Conservation (phyloP, 345 rosid genomes). For the Lagerstroemia speciosa region DNA sequence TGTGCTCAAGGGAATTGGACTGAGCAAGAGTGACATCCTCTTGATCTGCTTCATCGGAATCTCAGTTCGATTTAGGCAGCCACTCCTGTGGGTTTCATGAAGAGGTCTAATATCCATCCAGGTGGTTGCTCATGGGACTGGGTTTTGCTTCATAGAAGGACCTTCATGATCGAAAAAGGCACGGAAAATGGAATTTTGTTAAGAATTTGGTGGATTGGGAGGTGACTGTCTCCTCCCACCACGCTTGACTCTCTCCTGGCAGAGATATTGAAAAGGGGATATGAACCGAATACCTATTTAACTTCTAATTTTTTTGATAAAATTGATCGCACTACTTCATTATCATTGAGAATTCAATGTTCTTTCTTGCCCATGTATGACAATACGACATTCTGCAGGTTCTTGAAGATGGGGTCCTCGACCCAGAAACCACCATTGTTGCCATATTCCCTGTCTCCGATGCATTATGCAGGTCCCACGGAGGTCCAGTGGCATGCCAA, state of each 20-base stretch:
- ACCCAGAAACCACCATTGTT: slow-evolving; percentile 82
- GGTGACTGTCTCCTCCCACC: not conserved
- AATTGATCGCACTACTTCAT: too few species aligned
- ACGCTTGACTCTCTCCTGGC: not conserved
- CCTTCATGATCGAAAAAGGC: not conserved
- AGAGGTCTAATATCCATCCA: not conserved
- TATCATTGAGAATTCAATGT: too few species aligned
- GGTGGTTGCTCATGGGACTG: not conserved
- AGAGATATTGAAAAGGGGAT: too few species aligned
- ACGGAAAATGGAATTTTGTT: not conserved
- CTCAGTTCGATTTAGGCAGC: not conserved
- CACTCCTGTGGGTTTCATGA: not conserved
- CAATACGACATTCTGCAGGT: slow-evolving; percentile 34
- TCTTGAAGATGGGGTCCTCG: slow-evolving; percentile 85
- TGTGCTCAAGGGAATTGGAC: not conserved
- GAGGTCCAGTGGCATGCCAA: slow-evolving; percentile 99
- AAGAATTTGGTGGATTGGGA: not conserved
- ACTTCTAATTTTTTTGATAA: too few species aligned
- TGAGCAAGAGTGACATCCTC: not conserved
- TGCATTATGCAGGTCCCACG: slow-evolving; percentile 99
- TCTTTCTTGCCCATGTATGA: too few species aligned
- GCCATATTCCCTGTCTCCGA: slow-evolving; percentile 95
- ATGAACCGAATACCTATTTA: too few species aligned
- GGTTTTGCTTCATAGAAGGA: not conserved
- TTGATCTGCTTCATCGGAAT: not conserved